Base-by-base conservation (phyloP, 2,329 filamentous ascomycete genomes). In the Alternaria sp. region DNA sequence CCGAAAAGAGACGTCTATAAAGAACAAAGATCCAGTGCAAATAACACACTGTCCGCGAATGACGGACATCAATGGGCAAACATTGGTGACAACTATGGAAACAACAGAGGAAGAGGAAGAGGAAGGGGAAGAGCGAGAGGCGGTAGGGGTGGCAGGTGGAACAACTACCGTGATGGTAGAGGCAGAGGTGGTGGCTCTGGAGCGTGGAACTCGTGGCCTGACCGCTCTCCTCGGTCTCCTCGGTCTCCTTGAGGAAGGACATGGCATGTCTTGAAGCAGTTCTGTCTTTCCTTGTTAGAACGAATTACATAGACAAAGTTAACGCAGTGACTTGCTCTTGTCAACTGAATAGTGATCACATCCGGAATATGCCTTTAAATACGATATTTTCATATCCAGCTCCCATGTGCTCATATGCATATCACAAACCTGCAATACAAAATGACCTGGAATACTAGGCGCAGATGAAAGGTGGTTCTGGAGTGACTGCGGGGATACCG, bases 401-500 rank as follows among this genome's bases (percentile, higher is more conserved):
- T n/a, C 32, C 12, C n/a, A 38, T 25, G 7, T 14, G 8, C 6
- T 1, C 30, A 16, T n/a, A 49, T 22, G 30, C 14, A 22, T 14
- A 6, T 49, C 20, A 30, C 12, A 34, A 34, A 34, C 7, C 4
- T 16, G 8, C 18, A 3, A 43, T 28, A 9, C 9, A 18, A n/a
- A 14, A 14, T 49, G 20, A 18, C 8, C 46, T 49, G 46, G 34
- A 12, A 4, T 11, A 14, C 22, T 12, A 49, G 46, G 34, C 30
- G 30, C 25, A 28, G 0, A 20, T 49, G 30, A 7, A 18, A 30
- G 32, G 18, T 34, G 28, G 30, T 8, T 51, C 16, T 10, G 18
- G 18, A 27, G 36, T 8, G 48, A n/a, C 50, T 20, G 36, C 57
- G 63, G 60, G 55, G 18, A 44, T 65, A 63, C 10, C 60, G 63